A percentile compares a stretch with the other conserved stretches of the same genome.
These are phyloP conservation scores for Musa balbisiana DNA, from an alignment of 202 grass and related monocot genomes.

Conservation along the genomic window DNA sequence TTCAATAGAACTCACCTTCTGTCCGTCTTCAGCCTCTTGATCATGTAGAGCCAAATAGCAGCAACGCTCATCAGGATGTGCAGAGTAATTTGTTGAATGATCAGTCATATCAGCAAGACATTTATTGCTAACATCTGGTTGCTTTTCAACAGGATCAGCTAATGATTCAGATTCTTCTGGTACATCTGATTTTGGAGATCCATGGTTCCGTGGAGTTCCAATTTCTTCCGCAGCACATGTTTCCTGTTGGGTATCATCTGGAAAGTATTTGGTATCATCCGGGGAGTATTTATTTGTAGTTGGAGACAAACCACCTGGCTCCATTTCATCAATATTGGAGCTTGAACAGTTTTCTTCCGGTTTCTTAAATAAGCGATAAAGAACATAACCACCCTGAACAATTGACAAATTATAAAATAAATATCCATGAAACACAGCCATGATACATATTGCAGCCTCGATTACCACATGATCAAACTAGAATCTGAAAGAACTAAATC, in stretches of 20 bases:
- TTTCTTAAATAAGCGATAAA: conserved; percentile 80
- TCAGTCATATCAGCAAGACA: conserved; percentile 4
- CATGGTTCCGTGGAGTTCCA: conserved; percentile 5
- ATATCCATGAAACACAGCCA: neutral
- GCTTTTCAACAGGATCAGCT: conserved; percentile 7
- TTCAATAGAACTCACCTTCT: conserved; percentile 16
- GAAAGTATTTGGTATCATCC: conserved; percentile 22
- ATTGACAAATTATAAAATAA: neutral
- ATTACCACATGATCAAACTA: neutral
- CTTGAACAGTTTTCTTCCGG: conserved; percentile 41
- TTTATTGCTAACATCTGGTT: neutral
- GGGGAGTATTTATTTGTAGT: conserved; percentile 27
- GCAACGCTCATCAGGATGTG: neutral
- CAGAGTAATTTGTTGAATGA: conserved; percentile 9
- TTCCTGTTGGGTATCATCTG: conserved; percentile 3
- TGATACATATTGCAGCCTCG: neutral
- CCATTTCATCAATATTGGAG: conserved; percentile 24
- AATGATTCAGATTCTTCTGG: conserved; percentile 5
- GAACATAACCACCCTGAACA: conserved; percentile 72
- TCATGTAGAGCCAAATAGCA: conserved; percentile 4
- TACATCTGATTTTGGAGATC: conserved; percentile 19
- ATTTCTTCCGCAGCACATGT: conserved; percentile 15
- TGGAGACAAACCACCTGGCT: conserved; percentile 20
- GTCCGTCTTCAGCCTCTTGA: neutral
- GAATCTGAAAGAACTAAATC: neutral